Evolutionary conservation across 306 rosid genomes (phyloP).

Genomic region (Datisca glomerata): DNA sequence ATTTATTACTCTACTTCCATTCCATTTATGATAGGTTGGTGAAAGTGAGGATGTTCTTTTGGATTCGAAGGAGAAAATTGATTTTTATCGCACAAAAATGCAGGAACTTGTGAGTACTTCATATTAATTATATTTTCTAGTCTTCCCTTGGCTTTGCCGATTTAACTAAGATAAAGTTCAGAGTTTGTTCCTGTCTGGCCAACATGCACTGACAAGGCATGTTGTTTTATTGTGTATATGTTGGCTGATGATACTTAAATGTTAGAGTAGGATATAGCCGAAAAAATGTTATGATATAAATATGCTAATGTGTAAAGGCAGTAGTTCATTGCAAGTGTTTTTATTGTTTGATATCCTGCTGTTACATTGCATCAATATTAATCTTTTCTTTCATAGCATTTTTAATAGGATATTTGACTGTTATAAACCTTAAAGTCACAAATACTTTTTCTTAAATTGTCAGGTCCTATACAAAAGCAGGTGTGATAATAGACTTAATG

Average conservation of each 20-base stretch:
- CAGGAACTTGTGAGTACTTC: constrained; percentile 84
- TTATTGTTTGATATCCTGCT: no score
- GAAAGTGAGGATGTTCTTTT: constrained; percentile 39
- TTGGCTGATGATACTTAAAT: constrained; percentile 6
- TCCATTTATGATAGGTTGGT: constrained; percentile 40
- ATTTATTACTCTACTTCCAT: constrained; percentile 6
- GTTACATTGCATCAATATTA: no score
- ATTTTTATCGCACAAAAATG: constrained; percentile 74
- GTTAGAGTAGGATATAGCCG: constrained; percentile 1
- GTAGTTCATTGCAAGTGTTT: no score
- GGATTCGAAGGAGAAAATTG: constrained; percentile 89
- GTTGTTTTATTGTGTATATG: background rate
- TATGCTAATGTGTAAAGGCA: no score
- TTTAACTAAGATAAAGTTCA: no score
- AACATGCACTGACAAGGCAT: no score
- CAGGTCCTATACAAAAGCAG: constrained; percentile 89
- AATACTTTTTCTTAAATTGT: constrained; percentile 9
- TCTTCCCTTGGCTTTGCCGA: no score
- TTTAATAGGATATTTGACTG: no score
- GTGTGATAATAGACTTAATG: constrained; percentile 84
- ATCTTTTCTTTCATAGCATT: no score
- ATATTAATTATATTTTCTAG: constrained; percentile 9
- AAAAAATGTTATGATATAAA: no score
- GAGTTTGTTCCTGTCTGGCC: no score
- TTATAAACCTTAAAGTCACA: background rate